These are phyloP conservation scores for Ceratobasidium sp. DNA, from an alignment of 1,284 basidiomycete genomes.

Conservation along the genomic window DNA sequence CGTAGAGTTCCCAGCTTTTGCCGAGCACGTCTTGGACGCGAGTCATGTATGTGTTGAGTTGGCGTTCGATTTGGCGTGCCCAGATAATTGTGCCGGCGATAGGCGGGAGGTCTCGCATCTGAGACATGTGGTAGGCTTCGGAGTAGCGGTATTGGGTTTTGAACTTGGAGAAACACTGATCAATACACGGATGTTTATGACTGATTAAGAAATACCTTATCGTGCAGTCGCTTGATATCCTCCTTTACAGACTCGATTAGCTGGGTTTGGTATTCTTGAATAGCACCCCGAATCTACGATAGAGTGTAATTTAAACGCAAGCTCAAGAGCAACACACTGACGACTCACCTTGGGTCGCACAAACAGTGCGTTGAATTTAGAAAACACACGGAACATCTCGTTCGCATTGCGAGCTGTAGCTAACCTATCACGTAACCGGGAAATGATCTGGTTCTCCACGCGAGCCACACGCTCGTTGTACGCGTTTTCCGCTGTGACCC, in stretches of 20 bases:
- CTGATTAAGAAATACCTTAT: slow-evolving; percentile 74
- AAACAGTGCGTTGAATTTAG: slow-evolving; percentile 97
- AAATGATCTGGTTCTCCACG: slow-evolving; percentile 99
- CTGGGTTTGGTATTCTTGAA: slow-evolving; percentile 99
- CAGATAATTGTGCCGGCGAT: slow-evolving; percentile 98
- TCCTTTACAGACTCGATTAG: slow-evolving; percentile 98
- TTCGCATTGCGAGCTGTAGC: slow-evolving; percentile 98
- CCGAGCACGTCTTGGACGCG: slow-evolving; percentile 98
- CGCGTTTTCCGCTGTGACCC: slow-evolving; percentile 95
- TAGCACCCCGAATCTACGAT: slow-evolving; percentile 89
- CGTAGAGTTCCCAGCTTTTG: slow-evolving; percentile 98
- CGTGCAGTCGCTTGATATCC: slow-evolving; percentile 95
- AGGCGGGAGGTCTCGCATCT: slow-evolving; percentile 96
- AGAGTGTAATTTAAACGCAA: slow-evolving; percentile 27
- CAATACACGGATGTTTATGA: slow-evolving; percentile 25
- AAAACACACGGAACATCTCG: slow-evolving; percentile 99
- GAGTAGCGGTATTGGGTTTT: slow-evolving; percentile 95
- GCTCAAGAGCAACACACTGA: not conserved
- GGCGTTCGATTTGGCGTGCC: slow-evolving; percentile 98
- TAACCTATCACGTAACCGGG: slow-evolving; percentile 89
- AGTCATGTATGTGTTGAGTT: slow-evolving; percentile 97
- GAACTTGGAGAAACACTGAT: slow-evolving; percentile 66
- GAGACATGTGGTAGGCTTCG: slow-evolving; percentile 97
- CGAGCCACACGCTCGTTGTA: slow-evolving; percentile 98
- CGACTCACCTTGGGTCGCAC: slow-evolving; percentile 91